These are phyloP conservation scores for Gillenia trifoliata DNA, from an alignment of 306 rosid genomes.

Conservation along the genomic window DNA sequence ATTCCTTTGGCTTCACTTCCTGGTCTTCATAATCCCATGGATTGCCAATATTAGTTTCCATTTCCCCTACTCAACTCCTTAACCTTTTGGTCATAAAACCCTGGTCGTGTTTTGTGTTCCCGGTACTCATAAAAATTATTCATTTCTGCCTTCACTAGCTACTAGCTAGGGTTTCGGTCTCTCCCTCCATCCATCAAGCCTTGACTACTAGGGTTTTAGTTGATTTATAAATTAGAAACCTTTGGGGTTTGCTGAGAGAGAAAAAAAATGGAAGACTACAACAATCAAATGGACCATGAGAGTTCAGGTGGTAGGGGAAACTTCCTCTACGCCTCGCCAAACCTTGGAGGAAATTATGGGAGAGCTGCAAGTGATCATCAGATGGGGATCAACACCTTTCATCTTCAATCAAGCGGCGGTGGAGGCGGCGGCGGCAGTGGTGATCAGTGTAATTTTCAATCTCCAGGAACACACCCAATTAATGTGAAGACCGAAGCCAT, in stretches of 20 bases:
- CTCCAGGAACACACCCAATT: slow-evolving; percentile 34
- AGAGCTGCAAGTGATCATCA: slow-evolving; percentile 37
- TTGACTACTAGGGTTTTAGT: slow-evolving; percentile 23
- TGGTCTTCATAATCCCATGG: neutral
- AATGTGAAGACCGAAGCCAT: slow-evolving; percentile 57
- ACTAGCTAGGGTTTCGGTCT: slow-evolving; percentile 19
- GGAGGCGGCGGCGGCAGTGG: slow-evolving; percentile 19
- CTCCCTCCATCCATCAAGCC: neutral
- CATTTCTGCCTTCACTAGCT: neutral
- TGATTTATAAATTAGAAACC: neutral
- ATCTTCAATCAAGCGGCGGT: slow-evolving; percentile 56
- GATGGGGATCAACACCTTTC: slow-evolving; percentile 45
- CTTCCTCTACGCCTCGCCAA: slow-evolving; percentile 58
- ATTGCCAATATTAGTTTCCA: neutral
- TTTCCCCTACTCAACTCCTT: neutral
- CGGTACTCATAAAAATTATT: neutral
- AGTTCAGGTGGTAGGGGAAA: slow-evolving; percentile 55
- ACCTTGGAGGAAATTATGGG: slow-evolving; percentile 37
- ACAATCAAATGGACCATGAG: slow-evolving; percentile 50
- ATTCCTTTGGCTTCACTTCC: slow-evolving; percentile 17
- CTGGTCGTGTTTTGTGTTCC: neutral
- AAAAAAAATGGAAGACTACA: slow-evolving; percentile 60
- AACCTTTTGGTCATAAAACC: neutral
- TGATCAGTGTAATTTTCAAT: slow-evolving; percentile 35
- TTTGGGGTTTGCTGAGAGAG: slow-evolving; percentile 7